Conservation (phyloP, 2,329 filamentous ascomycete species). For the Epichloe sp. region DNA sequence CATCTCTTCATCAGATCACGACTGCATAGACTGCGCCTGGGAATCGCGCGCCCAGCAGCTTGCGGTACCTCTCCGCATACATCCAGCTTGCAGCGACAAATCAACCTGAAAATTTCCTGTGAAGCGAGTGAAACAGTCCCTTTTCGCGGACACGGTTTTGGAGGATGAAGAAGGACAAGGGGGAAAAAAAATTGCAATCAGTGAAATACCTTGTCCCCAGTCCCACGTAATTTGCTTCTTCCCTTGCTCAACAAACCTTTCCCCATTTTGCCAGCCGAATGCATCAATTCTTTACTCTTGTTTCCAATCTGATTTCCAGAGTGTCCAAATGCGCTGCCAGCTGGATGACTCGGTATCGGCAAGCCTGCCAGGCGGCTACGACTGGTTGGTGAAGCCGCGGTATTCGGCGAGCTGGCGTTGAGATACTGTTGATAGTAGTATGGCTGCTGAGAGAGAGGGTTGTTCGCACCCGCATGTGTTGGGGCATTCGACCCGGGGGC, state of each 20-base stretch:
- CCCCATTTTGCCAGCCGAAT: conserved; percentile 75
- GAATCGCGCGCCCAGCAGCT: conserved; percentile 1
- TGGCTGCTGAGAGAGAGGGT: conserved; percentile 26
- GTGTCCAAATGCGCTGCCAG: conserved; percentile 34
- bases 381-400: conserved; percentile 15
- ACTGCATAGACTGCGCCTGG: conserved; percentile 7
- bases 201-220: conserved; percentile 80
- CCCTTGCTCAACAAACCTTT: conserved; percentile 88
- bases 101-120: conserved; percentile 7
- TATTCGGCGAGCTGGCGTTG: conserved; percentile 26
- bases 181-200: conserved; percentile 31
- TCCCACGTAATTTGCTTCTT: conserved; percentile 64
- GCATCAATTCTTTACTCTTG: conserved; percentile 80
- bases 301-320: conserved; percentile 56
- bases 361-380: conserved; percentile 24
- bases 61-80: not conserved
- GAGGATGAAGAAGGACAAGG: conserved; percentile 12
- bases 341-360: conserved; percentile 25
- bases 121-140: not conserved
- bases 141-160: not conserved
- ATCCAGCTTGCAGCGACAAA: not conserved
- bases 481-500: conserved; percentile 10
- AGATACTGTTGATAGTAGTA: conserved; percentile 46
- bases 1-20: conserved; percentile 20
- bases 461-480: conserved; percentile 12